Conservation (phyloP, 352 stramenopile species). For the Globisporangium lucens region DNA sequence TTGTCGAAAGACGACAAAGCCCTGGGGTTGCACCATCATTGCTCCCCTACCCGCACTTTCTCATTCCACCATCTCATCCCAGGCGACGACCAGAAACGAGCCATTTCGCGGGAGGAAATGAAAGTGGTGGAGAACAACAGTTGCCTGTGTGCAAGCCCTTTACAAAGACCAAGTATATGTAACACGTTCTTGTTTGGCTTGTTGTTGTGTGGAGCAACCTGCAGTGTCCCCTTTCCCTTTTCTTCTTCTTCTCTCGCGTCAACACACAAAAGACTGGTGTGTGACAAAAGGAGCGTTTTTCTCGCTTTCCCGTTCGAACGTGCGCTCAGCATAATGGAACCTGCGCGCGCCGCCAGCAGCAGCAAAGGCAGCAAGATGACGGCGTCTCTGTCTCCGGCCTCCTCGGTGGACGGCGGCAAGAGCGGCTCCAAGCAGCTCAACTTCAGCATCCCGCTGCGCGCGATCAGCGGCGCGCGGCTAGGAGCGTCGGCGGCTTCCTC, state of each 20-base stretch:
- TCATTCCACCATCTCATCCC: background rate
- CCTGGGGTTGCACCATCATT: too few relatives aligned
- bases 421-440: constrained; percentile 8
- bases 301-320: background rate
- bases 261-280: background rate
- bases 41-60: background rate
- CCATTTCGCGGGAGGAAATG: background rate
- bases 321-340: background rate
- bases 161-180: too few relatives aligned
- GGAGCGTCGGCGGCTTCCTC: background rate
- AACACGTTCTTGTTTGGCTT: background rate
- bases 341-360: background rate
- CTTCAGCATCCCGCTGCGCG: constrained; percentile 16
- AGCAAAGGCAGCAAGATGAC: background rate
- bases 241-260: background rate
- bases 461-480: constrained; percentile 1
- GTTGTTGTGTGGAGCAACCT: background rate
- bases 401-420: background rate
- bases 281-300: background rate
- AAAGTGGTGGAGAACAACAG: background rate
- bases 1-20: too few relatives aligned
- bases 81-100: background rate
- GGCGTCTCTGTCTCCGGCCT: background rate
- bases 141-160: too few relatives aligned
- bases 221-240: background rate